Conservation (phyloP, 2,329 filamentous ascomycete species). For the Aspergillus fumigatiaffinis region DNA sequence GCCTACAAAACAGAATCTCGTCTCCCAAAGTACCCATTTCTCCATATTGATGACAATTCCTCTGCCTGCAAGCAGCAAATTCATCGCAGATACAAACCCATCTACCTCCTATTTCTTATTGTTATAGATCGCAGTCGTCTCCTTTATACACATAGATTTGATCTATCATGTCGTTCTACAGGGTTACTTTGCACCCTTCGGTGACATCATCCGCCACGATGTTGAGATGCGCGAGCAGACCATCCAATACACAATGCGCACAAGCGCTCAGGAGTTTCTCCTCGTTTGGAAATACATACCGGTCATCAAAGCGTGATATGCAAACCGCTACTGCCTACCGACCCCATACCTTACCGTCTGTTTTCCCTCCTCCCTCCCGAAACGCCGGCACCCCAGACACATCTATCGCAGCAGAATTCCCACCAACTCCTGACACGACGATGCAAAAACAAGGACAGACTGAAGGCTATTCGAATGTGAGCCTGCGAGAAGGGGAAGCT, state of each 20-base stretch:
- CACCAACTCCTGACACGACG: conserved; percentile 47
- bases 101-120: conserved; percentile 7
- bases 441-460: conserved; percentile 38
- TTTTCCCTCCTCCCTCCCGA: conserved; percentile 52
- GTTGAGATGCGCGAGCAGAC: conserved; percentile 35
- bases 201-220: conserved; percentile 48
- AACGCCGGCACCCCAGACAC: conserved; percentile 58
- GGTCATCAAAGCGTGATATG: conserved; percentile 57
- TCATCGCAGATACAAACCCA: conserved; percentile 6
- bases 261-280: conserved; percentile 47
- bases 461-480: conserved; percentile 36
- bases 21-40: conserved; percentile 4
- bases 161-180: conserved; percentile 39
- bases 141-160: neutral
- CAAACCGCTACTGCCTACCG: conserved; percentile 64
- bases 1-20: conserved; percentile 20
- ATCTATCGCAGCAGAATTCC: conserved; percentile 54
- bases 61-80: conserved; percentile 4
- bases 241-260: conserved; percentile 37
- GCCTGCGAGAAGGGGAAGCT: conserved; percentile 59
- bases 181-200: conserved; percentile 29
- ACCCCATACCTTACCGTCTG: conserved; percentile 54
- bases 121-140: conserved; percentile 13
- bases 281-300: conserved; percentile 38
- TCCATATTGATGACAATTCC: conserved; percentile 7